A percentile compares a stretch with the other conserved stretches of the same genome.
Conservation (phyloP, 352 stramenopile species). For the Pythium phragmitis region DNA sequence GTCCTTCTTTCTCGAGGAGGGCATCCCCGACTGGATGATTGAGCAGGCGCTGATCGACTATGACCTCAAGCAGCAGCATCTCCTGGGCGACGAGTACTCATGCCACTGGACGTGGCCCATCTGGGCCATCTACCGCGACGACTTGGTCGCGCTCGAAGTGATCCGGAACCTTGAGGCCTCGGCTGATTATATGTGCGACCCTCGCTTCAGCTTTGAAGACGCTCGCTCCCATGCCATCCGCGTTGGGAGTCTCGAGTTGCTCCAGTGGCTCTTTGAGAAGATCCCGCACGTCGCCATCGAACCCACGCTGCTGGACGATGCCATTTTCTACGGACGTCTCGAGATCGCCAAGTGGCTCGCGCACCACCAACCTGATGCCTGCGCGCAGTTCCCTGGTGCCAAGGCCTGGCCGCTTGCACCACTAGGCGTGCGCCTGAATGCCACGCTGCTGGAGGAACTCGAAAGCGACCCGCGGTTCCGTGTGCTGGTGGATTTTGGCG, state of each 20-base stretch:
- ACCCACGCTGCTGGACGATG: slow-evolving; percentile 6
- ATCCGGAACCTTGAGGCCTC: background rate
- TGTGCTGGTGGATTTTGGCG: slow-evolving; percentile 8
- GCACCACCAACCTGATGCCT: background rate
- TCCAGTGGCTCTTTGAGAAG: slow-evolving; percentile 10
- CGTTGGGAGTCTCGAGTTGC: slow-evolving; percentile 7
- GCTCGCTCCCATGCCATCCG: slow-evolving; percentile 4
- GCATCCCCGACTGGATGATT: slow-evolving; percentile 14
- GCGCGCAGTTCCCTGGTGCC: background rate
- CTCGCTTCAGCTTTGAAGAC: slow-evolving; percentile 8
- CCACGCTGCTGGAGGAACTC: background rate
- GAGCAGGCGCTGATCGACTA: slow-evolving; percentile 8
- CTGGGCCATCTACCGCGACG: slow-evolving; percentile 12
- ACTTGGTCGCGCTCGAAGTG: background rate
- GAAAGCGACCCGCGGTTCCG: slow-evolving; percentile 1
- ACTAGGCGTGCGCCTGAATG: background rate
- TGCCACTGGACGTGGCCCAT: slow-evolving; percentile 15
- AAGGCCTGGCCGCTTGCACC: slow-evolving; percentile 2
- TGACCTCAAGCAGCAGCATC: background rate
- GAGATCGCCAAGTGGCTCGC: slow-evolving; percentile 14
- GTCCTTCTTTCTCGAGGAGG: slow-evolving; percentile 9
- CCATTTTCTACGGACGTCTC: slow-evolving; percentile 9
- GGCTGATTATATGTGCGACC: slow-evolving; percentile 5
- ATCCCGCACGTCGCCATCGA: slow-evolving; percentile 6
- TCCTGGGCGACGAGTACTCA: background rate